phyloP scores from a whole-genome alignment of 169 alveolate genomes.

The Besnoitia besnoiti region DNA sequence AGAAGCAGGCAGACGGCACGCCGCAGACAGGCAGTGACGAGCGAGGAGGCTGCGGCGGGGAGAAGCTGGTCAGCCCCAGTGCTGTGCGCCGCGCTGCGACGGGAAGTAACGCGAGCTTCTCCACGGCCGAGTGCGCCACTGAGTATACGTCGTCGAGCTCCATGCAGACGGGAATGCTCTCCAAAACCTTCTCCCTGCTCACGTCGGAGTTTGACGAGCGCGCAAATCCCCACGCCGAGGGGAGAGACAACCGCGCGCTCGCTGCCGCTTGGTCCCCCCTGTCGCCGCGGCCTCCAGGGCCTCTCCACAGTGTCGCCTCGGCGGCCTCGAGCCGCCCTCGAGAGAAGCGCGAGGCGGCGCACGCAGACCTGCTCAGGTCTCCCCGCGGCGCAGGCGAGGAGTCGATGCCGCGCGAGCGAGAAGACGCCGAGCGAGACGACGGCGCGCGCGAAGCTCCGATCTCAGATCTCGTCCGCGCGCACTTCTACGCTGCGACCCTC shows the following conservation, averaged over 20 bases:
- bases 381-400: neutral
- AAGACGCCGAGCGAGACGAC: neutral
- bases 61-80: too few species aligned
- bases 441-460: neutral
- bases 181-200: neutral
- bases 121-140: neutral
- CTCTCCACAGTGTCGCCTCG: too few species aligned
- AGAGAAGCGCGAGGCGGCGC: too few species aligned
- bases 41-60: too few species aligned
- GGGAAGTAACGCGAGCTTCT: neutral
- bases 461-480: conserved; percentile 11
- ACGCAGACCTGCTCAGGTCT: neutral
- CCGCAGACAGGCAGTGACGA: too few species aligned
- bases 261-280: neutral
- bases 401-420: neutral
- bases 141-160: neutral
- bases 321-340: too few species aligned
- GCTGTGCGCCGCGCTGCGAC: too few species aligned
- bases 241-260: neutral
- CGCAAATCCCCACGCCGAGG: neutral
- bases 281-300: neutral
- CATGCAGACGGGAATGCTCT: neutral
- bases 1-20: too few species aligned
- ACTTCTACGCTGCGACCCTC: neutral
- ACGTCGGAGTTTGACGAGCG: neutral